Evolutionary conservation across 768 basidiomycete species (phyloP).

Genomic region (Paxillus rubicundulus): DNA sequence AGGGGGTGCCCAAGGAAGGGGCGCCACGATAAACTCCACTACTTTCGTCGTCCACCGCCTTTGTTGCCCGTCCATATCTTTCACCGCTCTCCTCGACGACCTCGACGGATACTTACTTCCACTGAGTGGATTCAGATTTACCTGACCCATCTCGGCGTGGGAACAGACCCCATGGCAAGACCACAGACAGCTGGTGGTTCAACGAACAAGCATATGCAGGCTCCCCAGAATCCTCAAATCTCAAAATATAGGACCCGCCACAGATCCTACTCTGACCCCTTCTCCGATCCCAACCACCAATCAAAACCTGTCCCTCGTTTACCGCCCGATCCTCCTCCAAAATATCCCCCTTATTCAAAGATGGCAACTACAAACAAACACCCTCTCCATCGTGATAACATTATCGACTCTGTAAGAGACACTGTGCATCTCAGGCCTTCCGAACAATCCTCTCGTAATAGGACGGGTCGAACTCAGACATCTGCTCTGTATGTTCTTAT

Average conservation of each 20-base stretch:
- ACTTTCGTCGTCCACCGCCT: not conserved
- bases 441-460: conserved; percentile 42
- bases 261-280: conserved; percentile 54
- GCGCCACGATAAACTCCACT: not conserved
- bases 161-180: conserved; percentile 26
- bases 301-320: conserved; percentile 39
- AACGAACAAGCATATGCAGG: conserved; percentile 19
- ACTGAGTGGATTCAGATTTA: not conserved
- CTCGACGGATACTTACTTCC: not conserved
- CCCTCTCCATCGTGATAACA: conserved; percentile 36
- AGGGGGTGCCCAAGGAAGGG: not conserved
- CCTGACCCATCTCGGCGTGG: conserved; percentile 18
- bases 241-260: conserved; percentile 35
- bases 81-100: conserved; percentile 4
- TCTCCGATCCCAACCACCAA: conserved; percentile 39
- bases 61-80: not conserved
- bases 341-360: conserved; percentile 25
- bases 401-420: conserved; percentile 65
- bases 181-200: conserved; percentile 11
- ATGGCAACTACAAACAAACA: conserved; percentile 31
- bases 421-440: conserved; percentile 56
- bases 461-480: conserved; percentile 60
- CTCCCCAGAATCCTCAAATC: conserved; percentile 19
- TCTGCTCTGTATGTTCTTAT: conserved; percentile 28
- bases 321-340: conserved; percentile 37